Base-by-base conservation (phyloP, 192 early-diverging fungal species). In the Backusella macrospora region DNA sequence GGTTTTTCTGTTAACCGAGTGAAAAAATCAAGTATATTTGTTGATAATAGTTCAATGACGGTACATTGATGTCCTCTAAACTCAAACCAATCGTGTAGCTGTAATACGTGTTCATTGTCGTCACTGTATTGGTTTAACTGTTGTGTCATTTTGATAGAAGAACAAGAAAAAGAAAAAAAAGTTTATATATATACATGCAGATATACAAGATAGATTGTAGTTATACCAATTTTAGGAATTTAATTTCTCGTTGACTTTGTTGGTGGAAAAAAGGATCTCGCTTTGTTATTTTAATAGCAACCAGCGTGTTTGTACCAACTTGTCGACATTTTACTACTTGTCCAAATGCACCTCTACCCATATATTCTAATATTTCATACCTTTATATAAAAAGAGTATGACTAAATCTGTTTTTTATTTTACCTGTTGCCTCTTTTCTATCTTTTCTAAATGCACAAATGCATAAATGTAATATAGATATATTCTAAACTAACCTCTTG, bases 271-370 rank as follows among this genome's bases (percentile, higher is more conserved):
- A 96, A 1, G 91, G 86, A 79, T 96, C 95, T 84, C 98, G 97
- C 75, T 99, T 99, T 73, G 98, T 96, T 26, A 99, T 93, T 82
- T 99, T 99, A 55, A 98, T 90, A n/a, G 96, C 96, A 47, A 95
- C 91, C 34, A 92, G 78, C 55, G 93, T 92, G 80, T 92, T 89
- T 10, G 96, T 97, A 78, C 92, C 93, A 47, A 96, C 78, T 68
- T 97, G 93, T 68, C 92, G 88, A 77, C 96, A 98, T 77, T 96
- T 97, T 44, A 94, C 96, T 4, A 99, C 98, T 81, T 99, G 98
- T 7, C 98, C 98, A 90, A 98, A 99, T 5, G 98, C 98, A 46
- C 98, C 98, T 84, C 93, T 91, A 10, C 98, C 98, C n/a, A 99
- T 86, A 38, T 95, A 87, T 81, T 98, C 96, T 55, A 96, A 69